A percentile compares a stretch with the other conserved stretches of the same genome.
phyloP scores from a whole-genome alignment of 2,329 filamentous ascomycete species.

The Botrytis galanthina region DNA sequence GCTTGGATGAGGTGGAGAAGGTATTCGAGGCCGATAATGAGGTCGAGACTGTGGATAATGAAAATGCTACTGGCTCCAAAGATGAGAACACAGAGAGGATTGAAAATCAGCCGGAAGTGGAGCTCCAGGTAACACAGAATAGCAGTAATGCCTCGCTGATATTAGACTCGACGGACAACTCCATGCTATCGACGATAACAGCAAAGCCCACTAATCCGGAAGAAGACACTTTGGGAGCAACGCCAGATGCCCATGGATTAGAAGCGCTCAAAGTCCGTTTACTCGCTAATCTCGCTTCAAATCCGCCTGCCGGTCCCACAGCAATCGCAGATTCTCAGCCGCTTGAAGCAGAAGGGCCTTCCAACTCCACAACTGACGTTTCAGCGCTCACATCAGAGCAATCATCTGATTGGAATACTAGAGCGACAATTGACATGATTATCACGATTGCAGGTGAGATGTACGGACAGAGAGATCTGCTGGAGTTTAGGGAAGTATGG shows the following conservation, averaged over 20 bases:
- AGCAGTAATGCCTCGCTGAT: neutral
- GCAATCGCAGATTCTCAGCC: neutral
- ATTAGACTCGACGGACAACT: neutral
- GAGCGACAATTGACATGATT: slow-evolving; percentile 86
- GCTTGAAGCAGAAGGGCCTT: neutral
- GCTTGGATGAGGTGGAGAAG: slow-evolving; percentile 46
- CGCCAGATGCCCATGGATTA: neutral
- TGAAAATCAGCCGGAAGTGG: neutral
- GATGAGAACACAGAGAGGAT: neutral
- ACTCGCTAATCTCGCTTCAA: slow-evolving; percentile 5
- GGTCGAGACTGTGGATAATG: slow-evolving; percentile 40
- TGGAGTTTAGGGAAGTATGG: slow-evolving; percentile 67
- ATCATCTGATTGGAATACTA: slow-evolving; percentile 42
- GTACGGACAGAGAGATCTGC: slow-evolving; percentile 83
- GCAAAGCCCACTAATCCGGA: neutral
- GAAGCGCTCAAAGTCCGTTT: slow-evolving; percentile 3
- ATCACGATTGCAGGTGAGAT: slow-evolving; percentile 82
- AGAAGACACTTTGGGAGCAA: neutral
- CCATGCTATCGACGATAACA: neutral
- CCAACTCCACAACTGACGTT: neutral
- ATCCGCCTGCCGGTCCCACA: neutral
- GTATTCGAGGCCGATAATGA: slow-evolving; percentile 48
- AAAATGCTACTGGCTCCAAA: slow-evolving; percentile 28
- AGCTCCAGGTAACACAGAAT: neutral
- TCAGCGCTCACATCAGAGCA: neutral